These are phyloP conservation scores for Pharnaceum exiguum DNA, from an alignment of 148 eudicot species.

Conservation along the genomic window DNA sequence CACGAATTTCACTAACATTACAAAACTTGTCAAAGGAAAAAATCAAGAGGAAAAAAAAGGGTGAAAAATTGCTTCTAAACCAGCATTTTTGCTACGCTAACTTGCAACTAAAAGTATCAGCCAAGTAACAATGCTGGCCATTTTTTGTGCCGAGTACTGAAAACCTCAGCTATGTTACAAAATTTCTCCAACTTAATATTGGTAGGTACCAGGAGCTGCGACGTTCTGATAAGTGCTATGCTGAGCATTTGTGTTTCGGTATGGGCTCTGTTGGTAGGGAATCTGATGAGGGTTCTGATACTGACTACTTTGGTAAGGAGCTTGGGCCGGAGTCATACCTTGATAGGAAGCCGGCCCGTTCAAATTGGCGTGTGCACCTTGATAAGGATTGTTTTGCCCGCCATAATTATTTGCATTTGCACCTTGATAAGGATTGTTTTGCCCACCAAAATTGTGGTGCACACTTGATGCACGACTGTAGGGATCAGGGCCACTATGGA, in stretches of 20 bases:
- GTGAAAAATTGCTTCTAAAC: conserved; percentile 13
- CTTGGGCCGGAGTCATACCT: conserved; percentile 25
- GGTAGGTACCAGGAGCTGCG: conserved; percentile 31
- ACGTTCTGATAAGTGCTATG: conserved; percentile 23
- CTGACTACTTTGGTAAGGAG: conserved; percentile 19
- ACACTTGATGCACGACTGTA: conserved; percentile 20
- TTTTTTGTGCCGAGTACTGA: no score
- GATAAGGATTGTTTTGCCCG: conserved; percentile 26
- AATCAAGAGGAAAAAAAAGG: background rate
- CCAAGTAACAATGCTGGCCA: conserved; percentile 13
- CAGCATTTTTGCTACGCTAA: conserved; percentile 9
- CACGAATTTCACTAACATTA: conserved; percentile 11
- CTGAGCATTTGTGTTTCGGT: conserved; percentile 22
- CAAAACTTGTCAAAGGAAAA: conserved; percentile 4
- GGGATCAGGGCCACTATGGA: conserved; percentile 34
- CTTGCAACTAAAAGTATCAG: background rate
- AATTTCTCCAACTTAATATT: conserved; percentile 29
- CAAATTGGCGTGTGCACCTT: conserved; percentile 12
- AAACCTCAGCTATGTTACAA: conserved; percentile 29
- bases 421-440: conserved; percentile 19
- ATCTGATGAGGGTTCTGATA: conserved; percentile 19
- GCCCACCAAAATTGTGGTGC: conserved; percentile 24
- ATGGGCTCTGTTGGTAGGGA: conserved; percentile 28
- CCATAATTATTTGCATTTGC: conserved; percentile 15
- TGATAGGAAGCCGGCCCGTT: conserved; percentile 23